Base-by-base conservation (phyloP, 768 basidiomycete species). In the Omphalotus guepiniiformis region DNA sequence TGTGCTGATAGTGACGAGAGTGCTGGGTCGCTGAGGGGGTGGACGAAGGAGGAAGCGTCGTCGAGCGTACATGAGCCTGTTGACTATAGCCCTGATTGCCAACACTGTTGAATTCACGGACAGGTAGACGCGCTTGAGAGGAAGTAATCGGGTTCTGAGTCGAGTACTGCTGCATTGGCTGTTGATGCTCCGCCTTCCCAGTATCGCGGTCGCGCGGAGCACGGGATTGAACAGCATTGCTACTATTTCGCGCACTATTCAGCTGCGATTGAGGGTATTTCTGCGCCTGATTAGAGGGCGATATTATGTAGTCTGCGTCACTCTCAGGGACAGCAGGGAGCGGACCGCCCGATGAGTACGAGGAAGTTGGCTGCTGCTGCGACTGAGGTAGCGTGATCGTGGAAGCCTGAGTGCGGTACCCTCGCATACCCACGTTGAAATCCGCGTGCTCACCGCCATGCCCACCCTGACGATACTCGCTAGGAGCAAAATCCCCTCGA, bases 1-100 rank as follows among this genome's bases (percentile, higher is more conserved):
- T 76, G 52, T 75, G 74, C 57, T 74, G 73, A 53, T 65, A 69
- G 57, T 77, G 75, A 11, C 75, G 63, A 52, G 63, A 57, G 40
- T 59, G 54, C 19, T n/a, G 25, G 8, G 35, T 22, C 34, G 42
- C 18, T 8, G 49, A 55, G 52, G 65, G 47, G 51, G 66, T 54
- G 39, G 63, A 55, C 9, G 69, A 73, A 48, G 68, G 70, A 19
- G 74, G 74, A 49, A 74, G 67, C 26, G 75, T 75, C 29, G 72
- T 68, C 22, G 72, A 70, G 29, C 74, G 69, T 47, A 71, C 59
- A 53, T 76, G 75, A 29, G 66, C 62, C 39, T 66, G 64, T 35
- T 42, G 47, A 32, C 49, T 48, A 37, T 46, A 34, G 18, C 61
- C 59, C 41, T 64, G 60, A 44, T 62, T 52, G 25, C 61, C 39